Percentiles rank a stretch among this genome's conserved stretches.
These are phyloP conservation scores for Coix lacrymajobi DNA, from an alignment of 176 grass and related monocot species.

Conservation along the genomic window DNA sequence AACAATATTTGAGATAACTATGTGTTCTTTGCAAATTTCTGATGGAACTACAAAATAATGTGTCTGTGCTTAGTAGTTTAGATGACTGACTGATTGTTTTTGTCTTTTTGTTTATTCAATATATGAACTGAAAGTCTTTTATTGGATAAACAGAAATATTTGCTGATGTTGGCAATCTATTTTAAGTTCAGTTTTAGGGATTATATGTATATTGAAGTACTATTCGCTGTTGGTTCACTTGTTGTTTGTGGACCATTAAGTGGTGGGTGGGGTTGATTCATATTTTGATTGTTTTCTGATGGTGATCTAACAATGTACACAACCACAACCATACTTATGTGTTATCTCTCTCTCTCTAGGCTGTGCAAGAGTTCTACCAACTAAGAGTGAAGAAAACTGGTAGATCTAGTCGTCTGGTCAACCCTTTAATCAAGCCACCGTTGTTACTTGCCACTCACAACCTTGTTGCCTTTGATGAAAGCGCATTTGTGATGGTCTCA, in stretches of 20 bases:
- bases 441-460: conserved; percentile 34
- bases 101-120: background rate
- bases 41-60: background rate
- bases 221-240: background rate
- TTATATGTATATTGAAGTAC: background rate
- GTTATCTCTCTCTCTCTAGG: conserved; percentile 26
- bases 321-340: background rate
- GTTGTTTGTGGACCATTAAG: background rate
- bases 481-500: conserved; percentile 70
- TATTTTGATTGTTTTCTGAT: background rate
- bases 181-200: background rate
- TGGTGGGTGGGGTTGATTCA: background rate
- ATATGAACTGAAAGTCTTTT: conserved; percentile 1
- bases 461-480: conserved; percentile 63
- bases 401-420: conserved; percentile 12
- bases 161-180: background rate
- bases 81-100: background rate
- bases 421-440: conserved; percentile 33
- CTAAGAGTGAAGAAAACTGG: conserved; percentile 46
- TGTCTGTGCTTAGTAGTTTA: background rate
- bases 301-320: background rate
- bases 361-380: conserved; percentile 73
- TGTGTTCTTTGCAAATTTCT: background rate
- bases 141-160: background rate
- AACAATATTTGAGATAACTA: background rate